Evolutionary conservation across 106 monocot genomes (phyloP), one percentile per base, ranked within the genome.

Genomic region (Phalaenopsis aphrodite): DNA sequence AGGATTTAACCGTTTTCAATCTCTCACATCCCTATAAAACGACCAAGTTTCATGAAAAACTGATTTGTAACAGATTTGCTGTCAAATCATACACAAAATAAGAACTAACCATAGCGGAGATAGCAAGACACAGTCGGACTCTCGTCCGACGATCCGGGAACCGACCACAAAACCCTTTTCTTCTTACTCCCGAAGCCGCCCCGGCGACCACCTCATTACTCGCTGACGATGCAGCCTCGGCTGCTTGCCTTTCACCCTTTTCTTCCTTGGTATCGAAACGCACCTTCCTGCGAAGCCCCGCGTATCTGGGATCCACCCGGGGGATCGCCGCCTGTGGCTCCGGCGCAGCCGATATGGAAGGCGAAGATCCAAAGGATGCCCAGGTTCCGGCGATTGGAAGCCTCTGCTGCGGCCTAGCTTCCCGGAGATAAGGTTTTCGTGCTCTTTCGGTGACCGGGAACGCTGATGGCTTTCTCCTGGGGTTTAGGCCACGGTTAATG

Each of bases 281-380:
- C 12, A 86, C 84, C 69, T 78, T 86, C 55, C 88, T 81, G 41
- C 83, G 82, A 6, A 82, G 75, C 17, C 80, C 84, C 38, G 84
- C 86, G 37, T 88, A 91, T 82, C 85, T 80, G 17, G 79, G 68
- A 48, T 82, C 83, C 57, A 79, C 56, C 17, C 81, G 66, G 17
- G 17, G 77, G 5, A 64, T 55, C 30, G 64, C 38, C 5, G 76
- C 38, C 2, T 56, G 47, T 66, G 79, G 21, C 56, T 49, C 56
- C 69, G 68, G n/a, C 11, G 66, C 39, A 12, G 55, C 42, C 3
- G 78, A 21, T 9, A 57, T 78, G 7, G 74, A 14, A 49, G 64
- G 36, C 42, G 72, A 38, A 42, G 55, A 81, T 8, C 77, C 36
- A 11, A 79, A 84, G 66, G 82, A 77, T 48, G 55, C 42, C 75